Percentiles rank a stretch among this genome's conserved stretches.
These are phyloP conservation scores for Cenchrus fungigraminus DNA, from an alignment of 176 grass and related monocot genomes.

Conservation along the genomic window DNA sequence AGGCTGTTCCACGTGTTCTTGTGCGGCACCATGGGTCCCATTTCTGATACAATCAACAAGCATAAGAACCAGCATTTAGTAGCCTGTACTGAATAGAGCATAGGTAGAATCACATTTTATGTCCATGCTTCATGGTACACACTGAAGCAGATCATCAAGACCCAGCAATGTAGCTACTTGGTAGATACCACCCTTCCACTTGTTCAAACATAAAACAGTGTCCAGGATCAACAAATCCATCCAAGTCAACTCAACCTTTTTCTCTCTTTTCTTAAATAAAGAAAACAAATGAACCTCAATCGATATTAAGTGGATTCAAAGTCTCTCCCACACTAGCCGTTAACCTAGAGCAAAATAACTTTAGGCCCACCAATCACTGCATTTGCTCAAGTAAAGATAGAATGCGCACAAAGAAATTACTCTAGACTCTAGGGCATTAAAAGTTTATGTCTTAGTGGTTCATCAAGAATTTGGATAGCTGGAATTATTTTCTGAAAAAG, in stretches of 20 bases:
- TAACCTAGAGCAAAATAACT: neutral
- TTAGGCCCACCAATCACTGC: no score
- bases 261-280: neutral
- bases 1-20: slow-evolving; percentile 8
- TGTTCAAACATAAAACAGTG: neutral
- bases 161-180: neutral
- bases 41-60: slow-evolving; percentile 22
- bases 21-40: slow-evolving; percentile 16
- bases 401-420: neutral
- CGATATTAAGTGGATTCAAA: neutral
- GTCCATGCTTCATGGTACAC: neutral
- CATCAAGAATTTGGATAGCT: neutral
- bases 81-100: neutral
- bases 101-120: neutral
- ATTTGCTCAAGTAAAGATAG: no score
- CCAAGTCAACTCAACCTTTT: neutral
- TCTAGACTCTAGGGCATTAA: neutral
- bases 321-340: neutral
- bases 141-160: neutral
- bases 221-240: neutral
- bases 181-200: neutral
- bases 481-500: neutral
- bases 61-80: neutral
- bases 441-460: neutral
- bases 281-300: neutral